A percentile compares a stretch with the other conserved stretches of the same genome.
Conservation (phyloP, 2,329 filamentous ascomycete genomes). For the Tolypocladium nubicola region DNA sequence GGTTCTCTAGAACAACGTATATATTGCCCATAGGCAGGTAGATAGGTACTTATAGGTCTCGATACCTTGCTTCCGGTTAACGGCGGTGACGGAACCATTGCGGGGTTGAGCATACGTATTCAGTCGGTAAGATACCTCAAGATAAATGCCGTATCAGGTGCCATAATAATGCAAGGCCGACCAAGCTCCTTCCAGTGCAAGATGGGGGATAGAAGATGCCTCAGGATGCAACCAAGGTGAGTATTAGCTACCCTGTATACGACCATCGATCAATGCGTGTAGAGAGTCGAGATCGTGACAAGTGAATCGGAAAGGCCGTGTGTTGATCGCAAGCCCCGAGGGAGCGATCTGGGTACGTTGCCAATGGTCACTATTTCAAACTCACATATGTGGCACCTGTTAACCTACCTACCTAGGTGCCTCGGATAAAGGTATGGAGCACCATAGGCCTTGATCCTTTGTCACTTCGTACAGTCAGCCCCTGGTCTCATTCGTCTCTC, state of each 20-base stretch:
- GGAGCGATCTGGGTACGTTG: background rate
- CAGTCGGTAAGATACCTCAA: background rate
- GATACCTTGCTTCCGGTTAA: background rate
- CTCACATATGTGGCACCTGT: background rate
- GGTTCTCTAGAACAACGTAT: background rate
- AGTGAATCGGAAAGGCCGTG: background rate
- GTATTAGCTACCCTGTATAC: background rate
- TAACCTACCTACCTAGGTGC: background rate
- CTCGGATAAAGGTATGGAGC: background rate
- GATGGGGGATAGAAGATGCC: background rate
- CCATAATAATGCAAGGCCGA: background rate
- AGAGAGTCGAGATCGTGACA: background rate
- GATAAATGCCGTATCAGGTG: background rate
- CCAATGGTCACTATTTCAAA: background rate
- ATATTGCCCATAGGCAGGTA: background rate
- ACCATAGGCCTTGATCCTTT: background rate
- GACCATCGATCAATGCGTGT: background rate
- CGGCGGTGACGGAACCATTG: background rate
- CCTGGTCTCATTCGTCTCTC: background rate
- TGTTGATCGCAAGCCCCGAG: background rate
- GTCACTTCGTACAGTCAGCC: background rate
- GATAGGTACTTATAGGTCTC: background rate
- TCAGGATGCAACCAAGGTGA: background rate
- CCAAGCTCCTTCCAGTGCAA: background rate
- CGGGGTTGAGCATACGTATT: background rate